Evolutionary conservation across 495 filamentous ascomycete species (phyloP), one percentile per base, ranked within the genome.

Genomic region (Xylaria intraflava): DNA sequence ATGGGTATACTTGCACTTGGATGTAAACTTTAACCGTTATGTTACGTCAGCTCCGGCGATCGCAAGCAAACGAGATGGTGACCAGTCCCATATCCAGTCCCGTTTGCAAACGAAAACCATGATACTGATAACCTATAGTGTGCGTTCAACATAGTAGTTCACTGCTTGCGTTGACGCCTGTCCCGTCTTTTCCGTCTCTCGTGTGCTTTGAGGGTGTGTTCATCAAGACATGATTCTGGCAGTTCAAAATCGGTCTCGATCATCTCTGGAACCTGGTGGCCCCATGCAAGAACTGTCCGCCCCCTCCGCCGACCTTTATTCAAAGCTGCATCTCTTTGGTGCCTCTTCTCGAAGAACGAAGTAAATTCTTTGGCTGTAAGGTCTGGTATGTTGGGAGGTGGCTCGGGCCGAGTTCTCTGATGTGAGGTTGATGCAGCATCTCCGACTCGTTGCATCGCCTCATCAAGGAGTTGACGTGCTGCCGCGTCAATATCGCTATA

Each of bases 261-360:
- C 31, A 85, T 64, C 10, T 93, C 88, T 0, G 92, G 90, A 11
- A 97, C 66, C 0, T 88, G 84, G 11, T 85, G 80, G 2, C 94
- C 93, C 73, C 94, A 97, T 0, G 94, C 79, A 23, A 74, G 57
- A 51, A 72, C 69, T 46, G 59, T 82, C 23, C 82, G 76, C 20
- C 81, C 78, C 56, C 75, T 77, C 50, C 78, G 77, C 41, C 80
- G 77, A 55, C 70, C 72, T 66, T 75, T 79, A 51, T 72, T 85
- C 26, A 92, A 63, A 9, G 93, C 92, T 10, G 83, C 78, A 3
- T 84, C 85, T 30, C 92, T 87, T 40, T 87, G 76, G 60, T 94
- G 80, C 7, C 77, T 80, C 64, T 92, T 90, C 12, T 74, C 49
- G 67, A 87, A 96, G 72, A 96, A 96, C 0, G 88, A 94, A 2